Conservation (phyloP, 202 grass and related monocot species). For the Schoenoplectus tabernaemontani region DNA sequence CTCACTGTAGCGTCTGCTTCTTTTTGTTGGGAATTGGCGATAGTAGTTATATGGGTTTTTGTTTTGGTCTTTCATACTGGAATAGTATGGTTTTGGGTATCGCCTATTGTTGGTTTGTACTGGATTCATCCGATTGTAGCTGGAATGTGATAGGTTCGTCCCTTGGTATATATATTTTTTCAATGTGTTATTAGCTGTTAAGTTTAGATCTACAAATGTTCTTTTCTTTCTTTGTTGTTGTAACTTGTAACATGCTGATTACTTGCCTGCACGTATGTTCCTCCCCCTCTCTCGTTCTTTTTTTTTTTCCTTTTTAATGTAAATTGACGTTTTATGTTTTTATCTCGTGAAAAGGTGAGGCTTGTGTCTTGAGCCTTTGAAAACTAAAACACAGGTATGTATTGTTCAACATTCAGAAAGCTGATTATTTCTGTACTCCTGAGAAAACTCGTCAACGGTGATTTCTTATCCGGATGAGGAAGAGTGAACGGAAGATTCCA, state of each 20-base stretch:
- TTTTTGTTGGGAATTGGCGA: background rate
- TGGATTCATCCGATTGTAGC: background rate
- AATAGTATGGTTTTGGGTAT: background rate
- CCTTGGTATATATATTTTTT: background rate
- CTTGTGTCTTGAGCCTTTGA: background rate
- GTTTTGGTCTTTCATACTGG: background rate
- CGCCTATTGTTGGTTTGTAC: background rate
- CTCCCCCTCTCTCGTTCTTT: background rate
- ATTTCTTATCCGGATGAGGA: too few species aligned
- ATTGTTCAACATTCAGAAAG: too few species aligned
- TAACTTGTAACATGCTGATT: background rate
- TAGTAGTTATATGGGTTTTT: constrained; percentile 2
- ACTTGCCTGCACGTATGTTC: background rate
- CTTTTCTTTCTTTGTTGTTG: background rate
- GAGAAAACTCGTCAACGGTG: too few species aligned
- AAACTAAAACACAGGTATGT: background rate
- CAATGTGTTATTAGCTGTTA: background rate
- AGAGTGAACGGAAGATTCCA: too few species aligned
- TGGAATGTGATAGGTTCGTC: background rate
- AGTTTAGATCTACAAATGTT: background rate
- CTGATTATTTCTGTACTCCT: too few species aligned
- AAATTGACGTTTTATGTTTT: background rate
- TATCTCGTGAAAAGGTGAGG: background rate
- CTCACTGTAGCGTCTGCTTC: background rate
- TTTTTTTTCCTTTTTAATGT: background rate